Evolutionary conservation across 2,329 filamentous ascomycete species (phyloP), one percentile per base, ranked within the genome.

Genomic region (Mycosphaerella sp.): DNA sequence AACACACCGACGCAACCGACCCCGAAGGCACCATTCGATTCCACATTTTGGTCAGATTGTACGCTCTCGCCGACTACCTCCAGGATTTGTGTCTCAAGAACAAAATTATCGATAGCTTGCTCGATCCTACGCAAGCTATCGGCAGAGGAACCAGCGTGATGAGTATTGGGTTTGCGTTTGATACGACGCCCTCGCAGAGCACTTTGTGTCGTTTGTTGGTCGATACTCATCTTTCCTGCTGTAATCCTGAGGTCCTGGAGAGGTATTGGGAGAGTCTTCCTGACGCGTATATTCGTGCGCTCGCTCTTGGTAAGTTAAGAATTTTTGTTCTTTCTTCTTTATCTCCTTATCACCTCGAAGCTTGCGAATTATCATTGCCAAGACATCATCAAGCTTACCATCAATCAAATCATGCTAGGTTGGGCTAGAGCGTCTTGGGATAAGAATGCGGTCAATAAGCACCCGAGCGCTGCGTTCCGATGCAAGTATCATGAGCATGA

Each of bases 401-500:
- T n/a, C n/a, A n/a, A n/a, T n/a, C n/a, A n/a, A n/a, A n/a, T n/a
- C n/a, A n/a, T n/a, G n/a, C n/a, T 51, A 4, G 36, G 48, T 12
- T 55, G 53, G 53, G 53, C 53, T 6, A 40, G 30, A 39, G 14
- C 27, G 9, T 32, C 37, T 2, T 34, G 27, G 17, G 41, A 49
- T 28, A 50, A 43, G 27, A 12, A 10, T 10, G 18, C 40, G 9
- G 27, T 9, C 2, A 10, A 30, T 9, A 13, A 35, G 16, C 28
- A n/a, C 0, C 50, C 53, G 4, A 18, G 18, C 1, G 21, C 14
- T 1, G 27, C 28, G 7, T 12, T 16, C 1, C n/a, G 43, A 7
- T 57, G 54, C 18, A 36, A 25, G 0, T 54, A 54, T 18, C 54
- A 57, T 25, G 52, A 54, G 41, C 54, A 57, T 27, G 52, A 54